Evolutionary conservation across 331 rosid genomes (phyloP).

Genomic region (Dryas integrifolia): DNA sequence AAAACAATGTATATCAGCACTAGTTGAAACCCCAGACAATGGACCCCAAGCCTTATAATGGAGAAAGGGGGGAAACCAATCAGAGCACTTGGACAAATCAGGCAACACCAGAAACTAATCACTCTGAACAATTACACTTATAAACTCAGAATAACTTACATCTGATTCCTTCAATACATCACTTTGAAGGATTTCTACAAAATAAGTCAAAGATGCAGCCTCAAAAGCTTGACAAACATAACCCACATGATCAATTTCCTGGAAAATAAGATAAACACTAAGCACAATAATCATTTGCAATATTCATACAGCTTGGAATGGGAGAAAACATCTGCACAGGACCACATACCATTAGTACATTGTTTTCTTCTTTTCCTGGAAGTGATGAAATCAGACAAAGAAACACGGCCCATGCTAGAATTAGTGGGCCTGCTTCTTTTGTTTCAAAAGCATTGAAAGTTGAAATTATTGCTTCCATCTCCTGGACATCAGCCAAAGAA

Average conservation of each 20-base stretch:
- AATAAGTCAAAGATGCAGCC: constrained; percentile 58
- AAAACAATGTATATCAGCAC: background rate
- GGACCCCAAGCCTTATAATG: background rate
- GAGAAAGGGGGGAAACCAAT: background rate
- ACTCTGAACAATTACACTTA: constrained; percentile 1
- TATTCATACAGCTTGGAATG: constrained; percentile 11
- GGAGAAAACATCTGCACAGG: constrained; percentile 24
- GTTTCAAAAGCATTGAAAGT: constrained; percentile 62
- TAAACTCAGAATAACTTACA: constrained; percentile 52
- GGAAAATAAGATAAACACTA: constrained; percentile 28
- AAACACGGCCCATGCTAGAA: constrained; percentile 95
- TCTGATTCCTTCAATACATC: constrained; percentile 75
- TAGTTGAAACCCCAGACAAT: constrained; percentile 9
- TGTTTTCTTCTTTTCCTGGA: constrained; percentile 68
- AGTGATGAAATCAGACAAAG: constrained; percentile 78
- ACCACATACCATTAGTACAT: constrained; percentile 55
- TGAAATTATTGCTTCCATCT: constrained; percentile 79
- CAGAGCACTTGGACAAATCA: background rate
- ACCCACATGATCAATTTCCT: constrained; percentile 92
- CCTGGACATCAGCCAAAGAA: constrained; percentile 63
- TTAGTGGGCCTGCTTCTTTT: constrained; percentile 77
- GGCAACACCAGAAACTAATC: constrained; percentile 2
- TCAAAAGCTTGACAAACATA: constrained; percentile 90
- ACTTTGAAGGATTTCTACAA: constrained; percentile 71
- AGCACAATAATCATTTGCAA: constrained; percentile 22